Base-by-base conservation (phyloP, 257 asterid genomes). In the Forsythia viridissima region DNA sequence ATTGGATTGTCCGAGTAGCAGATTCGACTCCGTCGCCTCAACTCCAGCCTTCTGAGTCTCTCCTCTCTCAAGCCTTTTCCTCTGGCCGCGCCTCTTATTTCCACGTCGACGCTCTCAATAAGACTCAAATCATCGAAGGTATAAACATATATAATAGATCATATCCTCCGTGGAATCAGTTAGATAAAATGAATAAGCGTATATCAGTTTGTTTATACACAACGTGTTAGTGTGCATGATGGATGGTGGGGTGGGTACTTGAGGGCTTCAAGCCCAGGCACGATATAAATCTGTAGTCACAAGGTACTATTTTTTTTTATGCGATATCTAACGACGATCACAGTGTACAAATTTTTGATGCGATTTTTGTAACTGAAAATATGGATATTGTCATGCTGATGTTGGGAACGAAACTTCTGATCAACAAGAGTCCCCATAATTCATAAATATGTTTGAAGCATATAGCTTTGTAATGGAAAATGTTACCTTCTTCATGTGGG, bases 1-100 rank as follows among this genome's bases (percentile, higher is more conserved):
- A 84, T 78, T 93, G 98, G 98, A 86, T 80, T 84, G 97, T 93
- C 78, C 89, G 95, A 81, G 90, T 93, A 52, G 93, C 91, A 71
- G 98, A 92, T 85, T 86, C 92, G 15, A 40, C 78, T 71, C 84
- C 77, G 48, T 73, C 89, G 39, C 87, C 84, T 46, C 88, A 88
- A 71, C 92, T 88, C 81, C 86, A 82, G 69, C 83, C 85, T 44
- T 82, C 85, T 39, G 94, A 92, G 73, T 77, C 94, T 48, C 77
- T 85, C 55, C 89, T 94, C 70, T 82, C 92, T 8, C 88, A 84
- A 71, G 97, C 97, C 73, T 51, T 94, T 30, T 82, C 88, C 76
- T 85, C 94, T 71, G 94, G 94, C 52, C 94, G 87, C 70, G 97
- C 94, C 72, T 79, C 83, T 63, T 94, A 94, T 82, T 68, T 77